phyloP scores from a whole-genome alignment of 768 basidiomycete genomes.

The Suillus subaureus region DNA sequence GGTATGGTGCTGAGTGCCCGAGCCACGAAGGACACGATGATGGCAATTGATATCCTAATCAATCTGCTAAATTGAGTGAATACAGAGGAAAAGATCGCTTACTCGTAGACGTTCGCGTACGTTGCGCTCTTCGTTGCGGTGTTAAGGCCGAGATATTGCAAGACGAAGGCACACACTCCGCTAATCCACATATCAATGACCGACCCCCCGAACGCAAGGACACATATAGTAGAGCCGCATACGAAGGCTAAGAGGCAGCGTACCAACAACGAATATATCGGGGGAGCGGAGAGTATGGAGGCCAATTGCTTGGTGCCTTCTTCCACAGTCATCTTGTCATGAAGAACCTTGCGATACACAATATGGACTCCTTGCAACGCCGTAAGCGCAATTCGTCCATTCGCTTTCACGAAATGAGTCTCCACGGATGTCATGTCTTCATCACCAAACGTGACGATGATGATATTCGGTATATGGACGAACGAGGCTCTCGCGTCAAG shows the following conservation, averaged over 20 bases:
- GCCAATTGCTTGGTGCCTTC: constrained; percentile 73
- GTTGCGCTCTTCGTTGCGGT: constrained; percentile 84
- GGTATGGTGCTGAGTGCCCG: constrained; percentile 77
- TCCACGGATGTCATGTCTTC: constrained; percentile 70
- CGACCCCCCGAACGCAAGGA: constrained; percentile 79
- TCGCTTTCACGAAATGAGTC: constrained; percentile 85
- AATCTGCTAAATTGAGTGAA: neutral
- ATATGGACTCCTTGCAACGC: constrained; percentile 80
- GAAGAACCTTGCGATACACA: constrained; percentile 84
- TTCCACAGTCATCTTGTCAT: constrained; percentile 75
- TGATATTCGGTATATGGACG: constrained; percentile 77
- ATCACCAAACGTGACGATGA: constrained; percentile 84
- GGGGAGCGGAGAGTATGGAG: constrained; percentile 59
- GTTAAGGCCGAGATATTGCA: constrained; percentile 81
- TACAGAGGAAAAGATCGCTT: constrained; percentile 34
- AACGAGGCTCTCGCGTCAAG: constrained; percentile 82
- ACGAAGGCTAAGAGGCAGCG: constrained; percentile 78
- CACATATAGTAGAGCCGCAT: constrained; percentile 80
- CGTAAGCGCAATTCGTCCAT: constrained; percentile 79
- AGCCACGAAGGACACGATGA: constrained; percentile 82
- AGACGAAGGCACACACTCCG: constrained; percentile 63
- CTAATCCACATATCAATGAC: constrained; percentile 84
- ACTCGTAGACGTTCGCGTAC: constrained; percentile 98
- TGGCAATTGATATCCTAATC: constrained; percentile 80
- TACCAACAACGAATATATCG: constrained; percentile 66